Evolutionary conservation across 306 rosid genomes (phyloP), one percentile per base, ranked within the genome.

Genomic region (Cicer cuneatum): DNA sequence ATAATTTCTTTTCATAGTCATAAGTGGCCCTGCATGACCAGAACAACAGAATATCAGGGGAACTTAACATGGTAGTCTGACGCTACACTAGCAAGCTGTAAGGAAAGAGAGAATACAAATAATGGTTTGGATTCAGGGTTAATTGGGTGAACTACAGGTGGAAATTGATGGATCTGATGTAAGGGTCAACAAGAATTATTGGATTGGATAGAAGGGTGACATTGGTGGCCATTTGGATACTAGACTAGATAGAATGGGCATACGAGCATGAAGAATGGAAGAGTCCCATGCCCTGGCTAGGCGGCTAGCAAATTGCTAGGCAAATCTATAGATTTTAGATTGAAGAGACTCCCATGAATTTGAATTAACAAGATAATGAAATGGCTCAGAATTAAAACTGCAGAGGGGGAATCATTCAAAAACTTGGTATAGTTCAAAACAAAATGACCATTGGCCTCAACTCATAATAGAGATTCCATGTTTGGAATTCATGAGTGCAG

Each of bases 1-100:
- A 95, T 71, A 92, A 73, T 81, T 90, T 95, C 83, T 90, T 92
- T 80, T 95, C 98, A 53, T 90, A 89, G 80, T 92, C 98, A 84
- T 82, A 92, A 74, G 92, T 86, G 52, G 88, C 91, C 86, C 99
- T 92, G 93, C 83, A 84, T 54, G 73, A 81, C 83, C 78, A 73
- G 85, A 78, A 78, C 62, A 81, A 75, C 58, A 79, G 56, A 9
- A 77, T 61, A 78, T 74, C 69, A 77, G 42, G 49, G 81, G 53
- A 54, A 43, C 79, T 61, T 9, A 38, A 58, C 60, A 68, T 47
- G 60, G 76, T 29, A 51, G 56, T 57, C 74, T 19, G 51, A 37
- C 33, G 39, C 24, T 48, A 77, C 13, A 70, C 60, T 58, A 74
- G 65, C 68, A 65, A 68, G 67, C n/a, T 53, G n/a, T 51, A 80